phyloP scores from a whole-genome alignment of 2,329 filamentous ascomycete species.

The Botryotinia calthae region DNA sequence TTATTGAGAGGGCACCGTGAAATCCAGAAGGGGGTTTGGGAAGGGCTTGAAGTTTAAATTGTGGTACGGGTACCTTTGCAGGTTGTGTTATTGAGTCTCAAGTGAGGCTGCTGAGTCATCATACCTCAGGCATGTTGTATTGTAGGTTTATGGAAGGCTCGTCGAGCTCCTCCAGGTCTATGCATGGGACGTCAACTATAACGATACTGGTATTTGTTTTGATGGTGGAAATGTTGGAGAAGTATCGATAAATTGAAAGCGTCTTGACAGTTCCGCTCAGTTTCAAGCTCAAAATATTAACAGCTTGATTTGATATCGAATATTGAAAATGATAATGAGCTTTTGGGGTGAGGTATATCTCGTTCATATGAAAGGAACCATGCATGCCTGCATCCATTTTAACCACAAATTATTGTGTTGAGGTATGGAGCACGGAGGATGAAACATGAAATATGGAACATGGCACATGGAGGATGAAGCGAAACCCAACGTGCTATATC shows the following conservation, averaged over 20 bases:
- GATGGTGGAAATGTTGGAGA: neutral
- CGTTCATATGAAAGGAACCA: neutral
- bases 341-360: neutral
- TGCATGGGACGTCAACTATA: neutral
- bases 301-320: neutral
- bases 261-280: neutral
- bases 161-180: neutral
- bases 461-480: too few relatives aligned
- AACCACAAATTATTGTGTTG: neutral
- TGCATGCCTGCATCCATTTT: neutral
- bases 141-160: neutral
- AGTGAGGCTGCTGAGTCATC: conserved; percentile 17
- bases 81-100: conserved; percentile 1
- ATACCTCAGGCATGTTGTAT: neutral
- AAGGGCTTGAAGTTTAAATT: conserved; percentile 11
- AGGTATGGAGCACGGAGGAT: neutral
- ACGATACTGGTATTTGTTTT: neutral
- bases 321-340: neutral
- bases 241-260: accelerated
- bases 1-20: conserved; percentile 14
- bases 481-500: neutral
- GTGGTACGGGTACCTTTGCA: conserved; percentile 5
- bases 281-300: neutral
- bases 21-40: conserved; percentile 4
- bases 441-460: too few relatives aligned